These are phyloP conservation scores for Nakazawaea sp. DNA, from an alignment of 805 yeast species.

Conservation along the genomic window DNA sequence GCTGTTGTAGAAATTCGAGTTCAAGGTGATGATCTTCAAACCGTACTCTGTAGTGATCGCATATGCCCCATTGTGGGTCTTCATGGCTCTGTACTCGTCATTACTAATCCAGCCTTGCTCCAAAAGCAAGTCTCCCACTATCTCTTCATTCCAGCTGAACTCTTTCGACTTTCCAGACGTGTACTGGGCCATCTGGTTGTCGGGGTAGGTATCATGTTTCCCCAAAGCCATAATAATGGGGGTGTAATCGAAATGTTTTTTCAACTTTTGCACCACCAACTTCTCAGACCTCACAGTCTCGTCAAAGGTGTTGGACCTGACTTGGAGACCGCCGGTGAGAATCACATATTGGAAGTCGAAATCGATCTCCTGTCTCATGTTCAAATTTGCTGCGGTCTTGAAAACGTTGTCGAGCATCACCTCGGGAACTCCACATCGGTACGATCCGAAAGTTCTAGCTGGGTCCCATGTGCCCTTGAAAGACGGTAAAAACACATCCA, in stretches of 20 bases:
- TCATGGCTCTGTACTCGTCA: conserved; percentile 5
- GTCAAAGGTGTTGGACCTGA: conserved; percentile 13
- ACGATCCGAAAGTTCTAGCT: conserved; percentile 33
- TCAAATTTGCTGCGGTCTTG: conserved; percentile 15
- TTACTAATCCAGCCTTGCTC: conserved; percentile 8
- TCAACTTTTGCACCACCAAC: conserved; percentile 25
- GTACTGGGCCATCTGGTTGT: conserved; percentile 31
- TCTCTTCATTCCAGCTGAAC: conserved; percentile 10
- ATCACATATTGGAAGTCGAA: conserved; percentile 26
- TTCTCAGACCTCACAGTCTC: conserved; percentile 29
- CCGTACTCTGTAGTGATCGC: conserved; percentile 30
- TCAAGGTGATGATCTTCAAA: conserved; percentile 30
- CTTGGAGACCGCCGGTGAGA: conserved; percentile 39
- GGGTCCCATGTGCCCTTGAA: conserved; percentile 21
- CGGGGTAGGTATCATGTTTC: conserved; percentile 38
- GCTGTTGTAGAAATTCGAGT: conserved; percentile 29
- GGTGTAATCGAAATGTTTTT: conserved; percentile 24
- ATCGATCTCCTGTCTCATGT: conserved; percentile 1
- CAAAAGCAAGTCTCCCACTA: conserved; percentile 3
- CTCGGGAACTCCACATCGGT: conserved; percentile 33
- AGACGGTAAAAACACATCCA: conserved; percentile 24
- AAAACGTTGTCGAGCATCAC: conserved; percentile 31
- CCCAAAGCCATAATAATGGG: conserved; percentile 34
- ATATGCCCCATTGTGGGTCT: conserved; percentile 32
- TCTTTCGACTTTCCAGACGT: conserved; percentile 1